phyloP scores from a whole-genome alignment of 2,329 filamentous ascomycete species.

The Xylariaceae sp. region DNA sequence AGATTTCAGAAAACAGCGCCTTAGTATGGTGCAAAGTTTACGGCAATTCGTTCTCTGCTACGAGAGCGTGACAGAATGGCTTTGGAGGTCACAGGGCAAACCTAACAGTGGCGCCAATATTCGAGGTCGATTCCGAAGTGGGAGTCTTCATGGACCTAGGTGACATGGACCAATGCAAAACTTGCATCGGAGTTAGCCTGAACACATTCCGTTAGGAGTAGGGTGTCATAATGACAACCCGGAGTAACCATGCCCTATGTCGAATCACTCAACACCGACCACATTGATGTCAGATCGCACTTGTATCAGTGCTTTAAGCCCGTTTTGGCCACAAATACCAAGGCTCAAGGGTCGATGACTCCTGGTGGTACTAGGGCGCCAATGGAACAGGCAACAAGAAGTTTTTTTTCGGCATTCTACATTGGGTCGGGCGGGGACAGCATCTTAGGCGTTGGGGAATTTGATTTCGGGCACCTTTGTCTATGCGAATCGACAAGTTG shows the following conservation, averaged over 20 bases:
- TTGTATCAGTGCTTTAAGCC: slow-evolving; percentile 4
- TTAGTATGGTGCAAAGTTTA: slow-evolving; percentile 96
- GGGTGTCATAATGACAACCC: not conserved
- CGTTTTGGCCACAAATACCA: not conserved
- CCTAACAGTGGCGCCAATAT: slow-evolving; percentile 16
- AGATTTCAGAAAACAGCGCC: slow-evolving; percentile 78
- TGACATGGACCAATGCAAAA: slow-evolving; percentile 10
- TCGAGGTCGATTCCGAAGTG: slow-evolving; percentile 31
- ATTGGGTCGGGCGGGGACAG: slow-evolving; percentile 7
- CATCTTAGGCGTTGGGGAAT: slow-evolving; percentile 8
- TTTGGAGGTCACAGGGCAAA: slow-evolving; percentile 46
- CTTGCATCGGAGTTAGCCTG: not conserved
- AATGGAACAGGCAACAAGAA: slow-evolving; percentile 2
- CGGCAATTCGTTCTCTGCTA: slow-evolving; percentile 95
- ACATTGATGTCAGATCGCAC: slow-evolving; percentile 2
- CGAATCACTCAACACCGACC: not conserved
- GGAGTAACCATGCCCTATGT: not conserved
- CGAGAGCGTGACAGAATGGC: slow-evolving; percentile 88
- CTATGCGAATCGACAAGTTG: not conserved
- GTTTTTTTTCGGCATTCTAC: slow-evolving; percentile 5
- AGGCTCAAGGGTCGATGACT: not conserved
- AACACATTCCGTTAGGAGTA: not conserved
- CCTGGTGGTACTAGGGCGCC: not conserved
- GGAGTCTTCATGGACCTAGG: slow-evolving; percentile 28
- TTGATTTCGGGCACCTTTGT: slow-evolving; percentile 3